Evolutionary conservation across 176 grass and related monocot genomes (phyloP).

Genomic region (Chrysopogon serrulatus): DNA sequence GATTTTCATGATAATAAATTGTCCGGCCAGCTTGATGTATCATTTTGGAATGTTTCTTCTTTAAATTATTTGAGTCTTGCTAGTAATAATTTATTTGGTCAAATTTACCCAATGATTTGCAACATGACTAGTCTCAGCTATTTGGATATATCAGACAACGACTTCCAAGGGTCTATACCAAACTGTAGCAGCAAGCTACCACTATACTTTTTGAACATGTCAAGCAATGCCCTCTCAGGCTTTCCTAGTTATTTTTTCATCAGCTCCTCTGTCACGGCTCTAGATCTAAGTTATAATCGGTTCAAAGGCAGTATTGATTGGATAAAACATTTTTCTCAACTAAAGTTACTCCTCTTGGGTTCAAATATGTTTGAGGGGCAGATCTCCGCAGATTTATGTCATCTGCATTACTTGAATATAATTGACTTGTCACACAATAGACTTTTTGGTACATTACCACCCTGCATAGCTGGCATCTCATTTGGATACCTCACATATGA

Average conservation of each 20-base stretch:
- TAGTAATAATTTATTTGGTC: background rate
- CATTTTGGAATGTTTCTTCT: background rate
- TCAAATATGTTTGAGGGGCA: background rate
- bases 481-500: background rate
- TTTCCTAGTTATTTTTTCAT: background rate
- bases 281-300: background rate
- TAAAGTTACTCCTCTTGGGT: no score
- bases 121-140: background rate
- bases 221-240: background rate
- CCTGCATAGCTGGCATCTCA: no score
- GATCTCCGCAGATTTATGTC: background rate
- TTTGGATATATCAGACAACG: constrained; percentile 25
- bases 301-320: no score
- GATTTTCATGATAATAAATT: background rate
- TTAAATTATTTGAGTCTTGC: background rate
- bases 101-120: background rate
- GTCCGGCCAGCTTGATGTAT: background rate
- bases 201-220: background rate
- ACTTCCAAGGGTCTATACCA: background rate
- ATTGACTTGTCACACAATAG: constrained; percentile 15
- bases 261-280: background rate
- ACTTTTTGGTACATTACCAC: constrained; percentile 2
- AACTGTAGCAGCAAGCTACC: background rate
- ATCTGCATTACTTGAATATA: background rate
- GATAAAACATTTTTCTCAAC: no score